Base-by-base conservation (phyloP, 306 rosid genomes). In the Styphnolobium japonicum region DNA sequence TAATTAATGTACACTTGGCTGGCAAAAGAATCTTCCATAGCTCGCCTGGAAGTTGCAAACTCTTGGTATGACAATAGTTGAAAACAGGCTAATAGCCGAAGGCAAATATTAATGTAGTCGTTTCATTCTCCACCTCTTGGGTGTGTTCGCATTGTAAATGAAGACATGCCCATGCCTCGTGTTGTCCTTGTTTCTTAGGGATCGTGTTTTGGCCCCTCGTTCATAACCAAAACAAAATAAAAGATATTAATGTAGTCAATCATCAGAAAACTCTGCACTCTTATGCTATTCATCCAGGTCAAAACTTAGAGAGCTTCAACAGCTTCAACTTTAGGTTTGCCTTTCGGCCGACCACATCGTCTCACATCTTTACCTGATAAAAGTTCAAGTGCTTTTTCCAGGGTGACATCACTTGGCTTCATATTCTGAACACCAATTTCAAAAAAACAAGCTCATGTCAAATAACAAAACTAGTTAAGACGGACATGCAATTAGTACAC, bases 321-420 rank as follows among this genome's bases (percentile, higher is more conserved):
- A 45, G 82, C 88, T 82, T 84, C 85, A 15, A 60, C 81, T 81
- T 87, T 92, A 0, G 88, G 63, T 63, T 91, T 87, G 12, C 58
- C 63, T 87, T 88, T 92, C 0, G 97, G 95, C 34, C 98, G 86
- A 75, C 98, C 98, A 29, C 71, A 23, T 39, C 48, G 80, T 78
- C 83, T 90, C 43, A 83, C 94, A 76, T 80, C 31, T 0, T 45
- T 25, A 31, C 98, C 46, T 10, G 90, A 86, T 67, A 95, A 82
- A 82, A 90, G 92, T 83, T 86, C 76, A 74, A 93, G 81, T 14
- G 98, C 99, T 58, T 85, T 81, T 77, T 89, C 94, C 15, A 91
- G 72, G 66, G 86, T 88, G 11, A 95, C 74, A 3, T 93, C 87
- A 55, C 43, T 55, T 8, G 98, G 89, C 73, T 91, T 83, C 79